Base-by-base conservation (phyloP, 140 eudicot species). In the Bidens hawaiensis region DNA sequence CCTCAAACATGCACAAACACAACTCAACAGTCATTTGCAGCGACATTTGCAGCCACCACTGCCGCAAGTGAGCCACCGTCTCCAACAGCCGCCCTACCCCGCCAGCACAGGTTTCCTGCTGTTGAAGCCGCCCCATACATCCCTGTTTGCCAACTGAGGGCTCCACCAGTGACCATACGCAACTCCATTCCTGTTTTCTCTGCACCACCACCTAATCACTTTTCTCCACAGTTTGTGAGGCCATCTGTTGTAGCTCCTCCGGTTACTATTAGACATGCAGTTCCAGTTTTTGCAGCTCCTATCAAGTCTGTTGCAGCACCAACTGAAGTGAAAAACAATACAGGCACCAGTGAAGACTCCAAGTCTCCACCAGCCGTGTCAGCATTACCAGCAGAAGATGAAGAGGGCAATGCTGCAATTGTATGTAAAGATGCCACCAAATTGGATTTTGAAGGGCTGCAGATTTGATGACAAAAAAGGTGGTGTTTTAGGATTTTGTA, bases 111-210 rank as follows among this genome's bases (percentile, higher is more conserved):
- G 75, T 81, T 83, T 65, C 90, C 95, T 26, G 94, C 94, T 8
- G 82, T 72, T 54, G 89, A 86, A 76, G 90, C 90, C 10, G 75
- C 86, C 42, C 97, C 97, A 15, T 85, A 85, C 61, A 82, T 85
- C 31, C 95, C 97, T 0, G 73, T 89, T 60, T 54, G 89, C 22
- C 91, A 83, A 60, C 60, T 76, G 22, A 67, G 74, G 70, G 68
- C 85, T 9, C 95, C 91, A 10, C 88, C 91, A 1, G 97, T 89
- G 60, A 85, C 91, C 7, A 78, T 85, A 41, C 75, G 95, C 53
- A 76, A 75, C 40, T 67, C 86, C 1, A 73, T 89, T 38, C 95
- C 95, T 53, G 87, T 78, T 43, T 89, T 78, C 85, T 89, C 97
- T 69, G 84, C 96, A n/a, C n/a, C n/a, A n/a, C n/a, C 64, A 9